Conservation (phyloP, 2,329 filamentous ascomycete genomes). For the Arthrobotrys entomopaga region DNA sequence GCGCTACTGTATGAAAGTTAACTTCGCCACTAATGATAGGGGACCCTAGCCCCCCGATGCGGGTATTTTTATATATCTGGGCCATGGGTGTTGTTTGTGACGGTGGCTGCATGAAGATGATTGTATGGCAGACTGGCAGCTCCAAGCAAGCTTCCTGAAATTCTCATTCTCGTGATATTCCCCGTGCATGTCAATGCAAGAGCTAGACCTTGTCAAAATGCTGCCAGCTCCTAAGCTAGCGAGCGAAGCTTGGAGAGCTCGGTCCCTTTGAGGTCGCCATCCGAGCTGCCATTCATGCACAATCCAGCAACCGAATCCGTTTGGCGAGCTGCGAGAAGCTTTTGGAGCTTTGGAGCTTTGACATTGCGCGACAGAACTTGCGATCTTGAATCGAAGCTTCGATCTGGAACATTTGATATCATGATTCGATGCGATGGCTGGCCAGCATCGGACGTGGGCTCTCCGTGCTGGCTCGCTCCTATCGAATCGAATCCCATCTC, state of each 20-base stretch:
- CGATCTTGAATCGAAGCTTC: neutral
- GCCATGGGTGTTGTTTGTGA: constrained; percentile 1
- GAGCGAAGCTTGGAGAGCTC: constrained; percentile 4
- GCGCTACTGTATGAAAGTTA: neutral
- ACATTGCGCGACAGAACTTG: neutral
- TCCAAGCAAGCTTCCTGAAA: constrained; percentile 3
- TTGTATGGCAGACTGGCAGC: constrained; percentile 10
- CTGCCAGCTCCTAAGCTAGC: constrained; percentile 29
- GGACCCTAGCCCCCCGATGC: constrained; percentile 8
- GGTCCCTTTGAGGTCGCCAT: neutral
- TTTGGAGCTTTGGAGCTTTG: neutral
- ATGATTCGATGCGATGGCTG: neutral
- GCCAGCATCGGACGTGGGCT: no score
- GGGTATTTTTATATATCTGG: neutral
- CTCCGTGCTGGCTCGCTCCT: no score
- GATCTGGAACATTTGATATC: neutral
- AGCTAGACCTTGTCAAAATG: neutral
- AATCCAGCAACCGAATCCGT: constrained; percentile 8
- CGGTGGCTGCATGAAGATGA: constrained; percentile 12
- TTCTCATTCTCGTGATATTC: neutral
- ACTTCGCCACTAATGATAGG: neutral
- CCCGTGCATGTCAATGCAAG: neutral
- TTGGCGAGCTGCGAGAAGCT: neutral
- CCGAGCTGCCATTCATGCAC: constrained; percentile 6
- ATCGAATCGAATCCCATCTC: no score